Evolutionary conservation across 345 rosid species (phyloP), one percentile per base, ranked within the genome.

Genomic region (Alliaria petiolata): DNA sequence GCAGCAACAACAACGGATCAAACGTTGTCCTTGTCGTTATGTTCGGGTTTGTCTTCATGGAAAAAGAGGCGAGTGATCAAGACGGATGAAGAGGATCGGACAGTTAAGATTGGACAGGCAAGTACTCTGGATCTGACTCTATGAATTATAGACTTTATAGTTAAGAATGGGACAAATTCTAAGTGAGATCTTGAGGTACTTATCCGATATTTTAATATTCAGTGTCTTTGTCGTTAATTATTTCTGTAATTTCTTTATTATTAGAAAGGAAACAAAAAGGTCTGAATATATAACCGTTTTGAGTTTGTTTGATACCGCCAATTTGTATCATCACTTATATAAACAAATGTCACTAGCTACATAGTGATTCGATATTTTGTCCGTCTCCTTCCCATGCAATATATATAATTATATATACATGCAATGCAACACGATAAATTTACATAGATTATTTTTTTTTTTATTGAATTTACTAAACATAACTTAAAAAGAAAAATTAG

Each of bases 111-210:
- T 89, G 85, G 80, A 50, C 47, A 57, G 50, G 51, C 85, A 71
- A 92, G 95, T 87, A 89, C 96, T 84, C 95, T 87, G 65, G 92
- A 86, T 92, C 98, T 89, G 88, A 92, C 98, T 86, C 78, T 92
- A 82, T 89, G 98, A 89, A 89, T 85, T 71, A 61, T n/a, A n/a
- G n/a, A n/a, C n/a, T n/a, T n/a, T n/a, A n/a, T 65, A 49, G 60
- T 63, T 36, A 75, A 60, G 65, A 68, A 69, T 46, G 65, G 2
- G 70, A 75, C 78, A 67, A 76, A 87, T 89, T 89, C 95, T 76
- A 83, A 92, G 98, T 92, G 92, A 92, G 98, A 92, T 89, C 83
- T 81, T 84, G 95, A 83, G 82, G 96, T 89, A 92, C 95, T 89
- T 89, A 73, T 72, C 76, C 80, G 5, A 65, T 63, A 55, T 69